Conservation (phyloP, 192 early-diverging fungal species). For the Podila verticillata region DNA sequence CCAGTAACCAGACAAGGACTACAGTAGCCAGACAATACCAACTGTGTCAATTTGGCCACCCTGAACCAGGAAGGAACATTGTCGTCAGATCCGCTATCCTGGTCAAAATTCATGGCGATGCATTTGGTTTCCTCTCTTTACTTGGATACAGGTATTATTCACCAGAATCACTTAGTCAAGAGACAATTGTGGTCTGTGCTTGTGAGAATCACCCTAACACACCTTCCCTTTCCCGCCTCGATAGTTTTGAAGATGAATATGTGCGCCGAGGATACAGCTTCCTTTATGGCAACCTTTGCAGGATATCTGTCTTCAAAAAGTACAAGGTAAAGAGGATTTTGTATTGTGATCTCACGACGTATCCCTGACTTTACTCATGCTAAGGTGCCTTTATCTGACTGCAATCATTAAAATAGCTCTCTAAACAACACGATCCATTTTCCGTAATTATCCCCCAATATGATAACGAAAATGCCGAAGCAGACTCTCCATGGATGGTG, state of each 20-base stretch:
- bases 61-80: constrained; percentile 40
- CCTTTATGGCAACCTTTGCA: constrained; percentile 47
- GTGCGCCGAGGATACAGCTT: constrained; percentile 48
- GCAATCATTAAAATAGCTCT: constrained; percentile 17
- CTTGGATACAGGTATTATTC: constrained; percentile 32
- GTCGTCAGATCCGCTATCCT: constrained; percentile 43
- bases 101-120: constrained; percentile 49
- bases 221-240: no score
- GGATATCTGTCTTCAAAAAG: constrained; percentile 49
- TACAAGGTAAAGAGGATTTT: constrained; percentile 27
- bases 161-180: no score
- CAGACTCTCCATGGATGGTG: constrained; percentile 34
- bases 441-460: constrained; percentile 31
- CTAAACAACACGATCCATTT: constrained; percentile 43
- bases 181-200: no score
- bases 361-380: background rate
- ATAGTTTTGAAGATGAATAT: constrained; percentile 47
- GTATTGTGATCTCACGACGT: background rate
- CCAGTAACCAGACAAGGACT: constrained; percentile 16
- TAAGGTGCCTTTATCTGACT: background rate
- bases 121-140: constrained; percentile 31
- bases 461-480: constrained; percentile 6
- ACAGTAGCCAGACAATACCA: constrained; percentile 31
- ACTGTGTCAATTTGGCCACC: constrained; percentile 47
- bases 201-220: no score